These are phyloP conservation scores for Penicillium samsonianum DNA, from an alignment of 495 filamentous ascomycete species.

Conservation along the genomic window DNA sequence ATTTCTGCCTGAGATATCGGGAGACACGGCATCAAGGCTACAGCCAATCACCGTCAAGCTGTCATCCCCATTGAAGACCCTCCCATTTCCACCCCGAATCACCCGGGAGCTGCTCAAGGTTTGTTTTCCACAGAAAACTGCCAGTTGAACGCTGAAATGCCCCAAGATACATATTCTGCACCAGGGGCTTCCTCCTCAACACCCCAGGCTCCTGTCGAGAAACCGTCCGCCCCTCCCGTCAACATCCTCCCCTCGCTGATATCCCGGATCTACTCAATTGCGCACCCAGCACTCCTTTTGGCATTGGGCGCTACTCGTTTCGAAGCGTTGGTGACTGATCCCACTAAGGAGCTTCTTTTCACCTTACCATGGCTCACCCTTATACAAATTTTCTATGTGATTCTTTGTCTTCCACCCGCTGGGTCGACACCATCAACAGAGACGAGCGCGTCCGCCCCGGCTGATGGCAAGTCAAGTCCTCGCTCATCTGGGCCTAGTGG, in stretches of 20 bases:
- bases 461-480: constrained; percentile 39
- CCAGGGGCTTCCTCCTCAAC: constrained; percentile 17
- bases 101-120: constrained; percentile 22
- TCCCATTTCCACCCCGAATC: constrained; percentile 12
- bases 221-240: constrained; percentile 32
- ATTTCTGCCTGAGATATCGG: not conserved
- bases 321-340: constrained; percentile 65
- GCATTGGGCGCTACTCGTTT: constrained; percentile 63
- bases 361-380: constrained; percentile 62
- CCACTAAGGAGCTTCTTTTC: constrained; percentile 62
- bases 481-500: constrained; percentile 22
- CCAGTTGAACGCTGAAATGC: constrained; percentile 18
- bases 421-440: constrained; percentile 39
- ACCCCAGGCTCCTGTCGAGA: constrained; percentile 31
- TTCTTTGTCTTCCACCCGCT: constrained; percentile 71
- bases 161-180: constrained; percentile 21
- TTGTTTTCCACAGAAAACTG: not conserved
- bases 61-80: constrained; percentile 6
- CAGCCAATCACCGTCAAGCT: not conserved
- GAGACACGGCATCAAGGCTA: not conserved
- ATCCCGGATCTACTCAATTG: constrained; percentile 55
- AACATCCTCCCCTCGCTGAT: constrained; percentile 49
- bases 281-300: constrained; percentile 68
- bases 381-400: constrained; percentile 67
- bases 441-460: constrained; percentile 31